phyloP scores from a whole-genome alignment of 225 moss, liverwort and hornwort genomes.

The Pseudoscleropodium purum region DNA sequence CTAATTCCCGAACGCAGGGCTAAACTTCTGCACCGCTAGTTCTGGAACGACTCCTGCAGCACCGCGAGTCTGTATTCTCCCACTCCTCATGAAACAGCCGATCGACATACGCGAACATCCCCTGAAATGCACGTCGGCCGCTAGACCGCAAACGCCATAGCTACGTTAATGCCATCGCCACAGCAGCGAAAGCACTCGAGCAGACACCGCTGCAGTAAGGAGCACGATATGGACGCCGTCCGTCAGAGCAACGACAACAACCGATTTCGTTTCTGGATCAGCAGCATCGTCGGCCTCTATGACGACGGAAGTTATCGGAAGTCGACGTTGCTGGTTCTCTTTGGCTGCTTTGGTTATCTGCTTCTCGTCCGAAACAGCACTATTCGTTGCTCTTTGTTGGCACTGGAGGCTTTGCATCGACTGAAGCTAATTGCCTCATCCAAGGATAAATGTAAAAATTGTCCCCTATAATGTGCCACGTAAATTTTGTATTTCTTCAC shows the following conservation, averaged over 20 bases:
- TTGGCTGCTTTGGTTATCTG: not conserved
- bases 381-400: not conserved
- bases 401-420: not conserved
- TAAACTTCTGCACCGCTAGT: not conserved
- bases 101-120: not conserved
- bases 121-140: not conserved
- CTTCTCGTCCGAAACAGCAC: not conserved
- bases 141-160: not conserved
- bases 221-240: not conserved
- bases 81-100: not conserved
- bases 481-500: no score
- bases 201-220: not conserved
- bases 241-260: not conserved
- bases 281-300: not conserved
- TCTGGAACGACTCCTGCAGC: not conserved
- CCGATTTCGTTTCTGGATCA: not conserved
- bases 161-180: not conserved
- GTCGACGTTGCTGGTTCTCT: not conserved
- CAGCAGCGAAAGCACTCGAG: not conserved
- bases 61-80: no score
- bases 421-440: not conserved
- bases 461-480: no score
- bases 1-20: slow-evolving; percentile 7
- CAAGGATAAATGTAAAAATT: no score
- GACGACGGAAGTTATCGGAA: not conserved